Percentiles rank a stretch among this genome's conserved stretches.
Evolutionary conservation across 2,329 filamentous ascomycete species (phyloP).

Genomic region (Uncinocarpus reesii): DNA sequence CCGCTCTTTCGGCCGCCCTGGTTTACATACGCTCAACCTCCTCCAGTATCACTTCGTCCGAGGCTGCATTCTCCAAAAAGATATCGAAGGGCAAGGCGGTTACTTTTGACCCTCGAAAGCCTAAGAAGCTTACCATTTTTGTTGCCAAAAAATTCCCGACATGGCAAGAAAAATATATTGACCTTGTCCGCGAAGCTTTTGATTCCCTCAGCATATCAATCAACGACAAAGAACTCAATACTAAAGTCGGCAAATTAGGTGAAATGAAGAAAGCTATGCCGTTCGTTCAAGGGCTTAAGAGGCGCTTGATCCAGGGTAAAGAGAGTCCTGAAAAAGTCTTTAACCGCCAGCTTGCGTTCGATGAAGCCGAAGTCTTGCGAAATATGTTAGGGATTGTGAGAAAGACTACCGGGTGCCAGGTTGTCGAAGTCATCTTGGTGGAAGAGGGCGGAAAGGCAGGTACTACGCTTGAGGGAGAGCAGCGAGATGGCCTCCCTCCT

Average conservation of each 20-base stretch:
- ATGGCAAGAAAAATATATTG: slow-evolving; percentile 88
- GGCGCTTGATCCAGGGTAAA: slow-evolving; percentile 58
- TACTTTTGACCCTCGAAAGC: slow-evolving; percentile 77
- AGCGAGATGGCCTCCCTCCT: slow-evolving; percentile 47
- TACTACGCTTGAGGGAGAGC: slow-evolving; percentile 32
- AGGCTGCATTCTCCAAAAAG: slow-evolving; percentile 66
- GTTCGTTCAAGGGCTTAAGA: slow-evolving; percentile 82
- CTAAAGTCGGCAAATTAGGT: slow-evolving; percentile 66
- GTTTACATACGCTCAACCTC: slow-evolving; percentile 68
- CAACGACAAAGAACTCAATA: slow-evolving; percentile 72
- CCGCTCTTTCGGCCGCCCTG: slow-evolving; percentile 62
- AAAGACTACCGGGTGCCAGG: slow-evolving; percentile 60
- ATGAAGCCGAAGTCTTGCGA: slow-evolving; percentile 64
- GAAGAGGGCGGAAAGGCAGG: slow-evolving; percentile 46
- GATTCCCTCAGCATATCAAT: slow-evolving; percentile 50
- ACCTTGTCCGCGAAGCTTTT: slow-evolving; percentile 63
- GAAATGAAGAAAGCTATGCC: slow-evolving; percentile 95
- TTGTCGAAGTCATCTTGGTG: slow-evolving; percentile 62
- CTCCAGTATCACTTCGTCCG: slow-evolving; percentile 74
- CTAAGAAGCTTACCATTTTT: slow-evolving; percentile 85
- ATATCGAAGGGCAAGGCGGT: slow-evolving; percentile 84
- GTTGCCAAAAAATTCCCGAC: slow-evolving; percentile 67
- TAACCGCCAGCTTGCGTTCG: slow-evolving; percentile 73
- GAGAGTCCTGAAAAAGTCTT: slow-evolving; percentile 60
- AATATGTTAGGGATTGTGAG: slow-evolving; percentile 73